These are phyloP conservation scores for Gastrolobium villosum DNA, from an alignment of 306 rosid species.

Conservation along the genomic window DNA sequence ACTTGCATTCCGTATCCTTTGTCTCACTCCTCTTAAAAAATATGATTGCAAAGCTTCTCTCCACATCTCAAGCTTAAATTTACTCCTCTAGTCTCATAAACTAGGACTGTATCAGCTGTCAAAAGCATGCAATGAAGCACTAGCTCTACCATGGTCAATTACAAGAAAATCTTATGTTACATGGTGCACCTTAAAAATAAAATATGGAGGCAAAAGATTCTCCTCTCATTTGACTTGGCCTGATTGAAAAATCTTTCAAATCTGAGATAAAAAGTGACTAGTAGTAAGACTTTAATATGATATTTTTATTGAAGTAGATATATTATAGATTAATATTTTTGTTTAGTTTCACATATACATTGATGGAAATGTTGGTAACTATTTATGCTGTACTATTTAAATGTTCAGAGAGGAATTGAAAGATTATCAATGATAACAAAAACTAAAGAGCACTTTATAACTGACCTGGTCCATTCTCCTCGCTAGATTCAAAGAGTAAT, in stretches of 20 bases:
- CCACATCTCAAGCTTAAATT: neutral
- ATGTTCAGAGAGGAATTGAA: constrained; percentile 1
- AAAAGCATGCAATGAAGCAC: neutral
- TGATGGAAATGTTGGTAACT: constrained; percentile 5
- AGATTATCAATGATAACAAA: neutral
- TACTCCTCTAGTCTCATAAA: neutral
- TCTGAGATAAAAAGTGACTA: neutral
- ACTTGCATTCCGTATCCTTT: no score
- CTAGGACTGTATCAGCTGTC: neutral
- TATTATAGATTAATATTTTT: no score
- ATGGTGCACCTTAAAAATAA: neutral
- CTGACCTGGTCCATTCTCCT: constrained; percentile 91
- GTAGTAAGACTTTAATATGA: neutral
- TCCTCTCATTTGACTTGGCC: neutral
- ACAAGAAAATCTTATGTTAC: neutral
- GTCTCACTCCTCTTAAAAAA: no score
- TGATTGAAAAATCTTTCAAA: constrained; percentile 2
- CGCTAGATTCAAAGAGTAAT: constrained; percentile 92
- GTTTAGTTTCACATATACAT: constrained; percentile 15
- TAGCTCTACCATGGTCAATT: neutral
- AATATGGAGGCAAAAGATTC: neutral
- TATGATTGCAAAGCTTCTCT: neutral
- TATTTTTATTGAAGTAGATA: no score
- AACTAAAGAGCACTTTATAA: constrained; percentile 35
- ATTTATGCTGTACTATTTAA: constrained; percentile 21